Evolutionary conservation across 169 alveolate genomes (phyloP).

Genomic region (Eimeria mitis): DNA sequence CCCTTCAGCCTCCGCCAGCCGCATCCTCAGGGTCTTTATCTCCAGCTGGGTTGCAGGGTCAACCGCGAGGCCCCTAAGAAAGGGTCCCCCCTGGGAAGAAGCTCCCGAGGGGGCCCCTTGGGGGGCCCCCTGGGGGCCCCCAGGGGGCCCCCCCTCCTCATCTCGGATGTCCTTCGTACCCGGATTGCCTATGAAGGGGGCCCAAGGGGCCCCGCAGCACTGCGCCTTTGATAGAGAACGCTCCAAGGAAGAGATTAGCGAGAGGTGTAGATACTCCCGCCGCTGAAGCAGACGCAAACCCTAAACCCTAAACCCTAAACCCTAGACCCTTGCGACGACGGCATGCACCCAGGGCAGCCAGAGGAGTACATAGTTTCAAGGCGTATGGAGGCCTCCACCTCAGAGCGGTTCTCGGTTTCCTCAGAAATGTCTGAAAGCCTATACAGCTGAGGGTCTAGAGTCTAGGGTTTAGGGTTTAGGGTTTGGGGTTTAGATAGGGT

Average conservation of each 20-base stretch:
- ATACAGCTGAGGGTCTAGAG: background rate
- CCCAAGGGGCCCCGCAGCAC: slow-evolving; percentile 41
- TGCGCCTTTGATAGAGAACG: slow-evolving; percentile 16
- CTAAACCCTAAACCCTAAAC: slow-evolving; percentile 58
- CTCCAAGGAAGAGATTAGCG: slow-evolving; percentile 55
- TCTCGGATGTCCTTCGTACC: slow-evolving; percentile 1
- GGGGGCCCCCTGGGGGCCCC: slow-evolving; percentile 82
- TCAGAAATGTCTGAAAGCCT: too few species aligned
- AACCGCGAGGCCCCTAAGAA: slow-evolving; percentile 72
- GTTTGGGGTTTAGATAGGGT: slow-evolving; percentile 1
- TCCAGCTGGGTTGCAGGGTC: slow-evolving; percentile 86
- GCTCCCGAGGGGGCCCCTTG: background rate
- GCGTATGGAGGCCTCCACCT: too few species aligned
- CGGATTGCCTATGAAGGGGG: background rate
- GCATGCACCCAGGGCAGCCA: too few species aligned
- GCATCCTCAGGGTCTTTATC: slow-evolving; percentile 82
- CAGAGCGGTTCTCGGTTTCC: too few species aligned
- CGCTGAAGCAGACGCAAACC: slow-evolving; percentile 63
- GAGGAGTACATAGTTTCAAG: too few species aligned
- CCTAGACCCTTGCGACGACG: background rate
- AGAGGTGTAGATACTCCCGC: slow-evolving; percentile 58
- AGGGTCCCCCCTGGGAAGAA: too few species aligned
- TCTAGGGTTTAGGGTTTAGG: slow-evolving; percentile 43
- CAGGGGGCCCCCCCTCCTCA: slow-evolving; percentile 43
- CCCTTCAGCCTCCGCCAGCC: slow-evolving; percentile 84